Conservation (phyloP, 345 rosid species). For the Passiflora organensis region DNA sequence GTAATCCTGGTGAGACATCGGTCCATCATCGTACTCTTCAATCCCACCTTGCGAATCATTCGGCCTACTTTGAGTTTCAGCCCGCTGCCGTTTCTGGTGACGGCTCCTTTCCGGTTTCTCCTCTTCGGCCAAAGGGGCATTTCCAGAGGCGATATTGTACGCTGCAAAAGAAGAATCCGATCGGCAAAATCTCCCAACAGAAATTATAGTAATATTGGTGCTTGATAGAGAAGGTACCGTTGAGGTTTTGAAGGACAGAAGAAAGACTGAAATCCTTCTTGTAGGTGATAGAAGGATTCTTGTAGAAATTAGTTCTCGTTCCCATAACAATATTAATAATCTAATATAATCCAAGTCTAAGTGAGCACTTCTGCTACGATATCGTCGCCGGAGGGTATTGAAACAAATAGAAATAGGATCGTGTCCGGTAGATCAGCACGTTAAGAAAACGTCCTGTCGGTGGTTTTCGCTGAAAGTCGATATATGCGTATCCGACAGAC, state of each 20-base stretch:
- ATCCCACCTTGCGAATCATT: neutral
- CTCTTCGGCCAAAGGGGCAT: constrained; percentile 31
- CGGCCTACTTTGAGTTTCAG: constrained; percentile 6
- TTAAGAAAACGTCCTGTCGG: too few species aligned
- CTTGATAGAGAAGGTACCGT: constrained; percentile 24
- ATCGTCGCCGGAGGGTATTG: too few species aligned
- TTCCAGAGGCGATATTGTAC: constrained; percentile 56
- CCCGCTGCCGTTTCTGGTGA: constrained; percentile 29
- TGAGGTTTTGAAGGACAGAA: constrained; percentile 60
- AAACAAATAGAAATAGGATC: too few species aligned
- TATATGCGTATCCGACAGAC: too few species aligned
- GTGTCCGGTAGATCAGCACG: too few species aligned
- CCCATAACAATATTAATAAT: too few species aligned
- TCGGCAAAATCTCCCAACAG: too few species aligned
- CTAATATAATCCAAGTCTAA: too few species aligned
- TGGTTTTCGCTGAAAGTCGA: too few species aligned
- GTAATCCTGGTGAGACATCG: constrained; percentile 62
- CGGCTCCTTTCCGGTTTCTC: neutral
- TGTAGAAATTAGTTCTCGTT: constrained; percentile 61
- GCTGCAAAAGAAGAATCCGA: constrained; percentile 21
- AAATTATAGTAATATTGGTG: too few species aligned
- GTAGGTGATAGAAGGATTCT: constrained; percentile 54
- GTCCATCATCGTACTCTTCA: constrained; percentile 33
- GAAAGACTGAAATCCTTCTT: constrained; percentile 51
- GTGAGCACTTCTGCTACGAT: too few species aligned